These are phyloP conservation scores for Arachis stenosperma DNA, from an alignment of 306 rosid genomes.

Conservation along the genomic window DNA sequence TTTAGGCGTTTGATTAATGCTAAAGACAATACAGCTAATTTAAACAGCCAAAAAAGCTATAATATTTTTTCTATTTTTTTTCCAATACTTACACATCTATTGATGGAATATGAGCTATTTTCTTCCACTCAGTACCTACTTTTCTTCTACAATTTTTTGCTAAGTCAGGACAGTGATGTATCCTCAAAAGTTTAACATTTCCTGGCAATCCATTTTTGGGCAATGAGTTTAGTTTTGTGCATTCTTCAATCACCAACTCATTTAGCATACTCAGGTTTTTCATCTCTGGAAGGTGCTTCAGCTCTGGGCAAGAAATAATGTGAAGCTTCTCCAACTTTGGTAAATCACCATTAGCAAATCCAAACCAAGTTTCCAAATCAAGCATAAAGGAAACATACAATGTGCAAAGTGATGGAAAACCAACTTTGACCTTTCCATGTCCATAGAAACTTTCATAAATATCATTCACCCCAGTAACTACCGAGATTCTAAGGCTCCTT, in stretches of 20 bases:
- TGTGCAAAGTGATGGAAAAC: constrained; percentile 9
- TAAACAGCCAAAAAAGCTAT: too few relatives aligned
- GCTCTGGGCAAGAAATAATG: not conserved
- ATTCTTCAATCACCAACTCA: not conserved
- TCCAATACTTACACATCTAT: not conserved
- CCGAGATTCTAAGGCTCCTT: not conserved
- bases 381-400: not conserved
- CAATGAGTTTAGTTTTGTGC: not conserved
- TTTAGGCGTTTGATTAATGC: too few relatives aligned
- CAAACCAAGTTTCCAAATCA: constrained; percentile 16
- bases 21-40: too few relatives aligned
- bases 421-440: constrained; percentile 4
- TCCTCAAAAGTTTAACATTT: not conserved
- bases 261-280: not conserved
- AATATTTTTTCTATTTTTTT: not conserved
- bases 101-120: not conserved
- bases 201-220: not conserved
- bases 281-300: not conserved
- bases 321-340: not conserved
- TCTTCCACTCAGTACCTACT: not conserved
- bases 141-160: not conserved
- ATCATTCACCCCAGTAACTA: not conserved
- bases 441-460: not conserved
- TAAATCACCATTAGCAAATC: not conserved
- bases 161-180: not conserved